Base-by-base conservation (phyloP, 345 rosid genomes). In the Cardamine chenopodiifolia region DNA sequence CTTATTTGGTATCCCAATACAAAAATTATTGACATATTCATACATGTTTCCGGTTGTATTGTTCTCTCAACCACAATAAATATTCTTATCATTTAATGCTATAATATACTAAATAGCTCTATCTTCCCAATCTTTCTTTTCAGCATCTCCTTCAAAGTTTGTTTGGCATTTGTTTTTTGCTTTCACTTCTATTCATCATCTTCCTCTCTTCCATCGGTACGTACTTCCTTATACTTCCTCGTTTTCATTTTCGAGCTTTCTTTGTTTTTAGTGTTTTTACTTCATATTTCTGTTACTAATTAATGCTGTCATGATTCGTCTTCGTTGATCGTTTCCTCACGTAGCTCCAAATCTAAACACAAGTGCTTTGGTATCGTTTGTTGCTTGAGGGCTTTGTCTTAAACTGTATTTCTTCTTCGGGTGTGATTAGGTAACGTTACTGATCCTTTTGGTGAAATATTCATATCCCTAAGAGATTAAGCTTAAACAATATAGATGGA, bases 31-130 rank as follows among this genome's bases (percentile, higher is more conserved):
- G n/a, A 19, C 39, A 6, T 0, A 20, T 60, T 11, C 18, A 60
- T 11, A 20, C 28, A 37, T 60, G 48, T 35, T 13, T 60, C 42
- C 25, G 8, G 10, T 42, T 15, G 18, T 8, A 19, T 35, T 59
- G 28, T 59, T 44, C 65, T 35, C 47, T 60, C 28, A 37, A 22
- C 8, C 50, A 37, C 62, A 37, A 15, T 53, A 9, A 53, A 47
- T 37, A 52, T n/a, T 68, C 17, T 53, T 37, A 23, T 67, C 62
- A 53, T 53, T 68, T 11, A 54, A 17, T 53, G 62, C 62, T 37
- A 53, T 53, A 32, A 32, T 32, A 23, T 32, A 29, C 32, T 29
- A 35, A 9, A n/a, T 52, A 15, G 7, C 11, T n/a, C 6, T 13
- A 7, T 31, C 32, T 31, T 64, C 28, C 47, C 4, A 4, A 7